Evolutionary conservation across 2,329 filamentous ascomycete genomes (phyloP).

Genomic region (Ceratocystis ficicola): DNA sequence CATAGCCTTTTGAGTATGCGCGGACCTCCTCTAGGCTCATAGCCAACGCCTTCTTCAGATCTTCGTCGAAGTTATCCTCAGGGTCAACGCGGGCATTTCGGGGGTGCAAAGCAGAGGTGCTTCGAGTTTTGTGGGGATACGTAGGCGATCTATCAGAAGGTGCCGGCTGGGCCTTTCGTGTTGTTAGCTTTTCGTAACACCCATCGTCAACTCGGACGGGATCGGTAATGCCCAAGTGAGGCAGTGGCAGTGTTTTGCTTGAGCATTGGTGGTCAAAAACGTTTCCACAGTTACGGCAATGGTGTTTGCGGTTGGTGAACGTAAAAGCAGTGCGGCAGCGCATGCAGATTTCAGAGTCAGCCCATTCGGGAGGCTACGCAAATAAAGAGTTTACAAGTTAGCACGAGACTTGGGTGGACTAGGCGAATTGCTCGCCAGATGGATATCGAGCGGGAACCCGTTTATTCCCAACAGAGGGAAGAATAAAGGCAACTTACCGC

Average conservation of each 20-base stretch:
- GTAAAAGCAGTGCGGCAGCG: constrained; percentile 89
- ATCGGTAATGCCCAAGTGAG: constrained; percentile 83
- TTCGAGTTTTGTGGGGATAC: constrained; percentile 51
- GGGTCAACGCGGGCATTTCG: constrained; percentile 59
- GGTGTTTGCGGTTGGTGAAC: constrained; percentile 96
- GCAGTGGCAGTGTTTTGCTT: constrained; percentile 72
- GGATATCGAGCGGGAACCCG: not conserved
- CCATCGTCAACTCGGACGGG: constrained; percentile 92
- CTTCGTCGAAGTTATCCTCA: constrained; percentile 86
- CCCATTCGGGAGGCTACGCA: constrained; percentile 80
- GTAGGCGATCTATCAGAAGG: constrained; percentile 40
- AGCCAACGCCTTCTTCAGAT: constrained; percentile 81
- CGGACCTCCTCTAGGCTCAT: constrained; percentile 96
- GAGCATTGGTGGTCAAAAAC: constrained; percentile 96
- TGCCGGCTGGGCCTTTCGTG: constrained; percentile 42
- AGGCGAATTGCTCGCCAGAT: no score
- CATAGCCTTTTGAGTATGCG: constrained; percentile 59
- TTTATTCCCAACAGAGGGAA: not conserved
- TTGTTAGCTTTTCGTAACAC: constrained; percentile 79
- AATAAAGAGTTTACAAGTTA: not conserved
- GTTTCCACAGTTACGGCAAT: constrained; percentile 94
- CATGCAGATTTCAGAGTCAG: constrained; percentile 97
- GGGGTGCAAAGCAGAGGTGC: constrained; percentile 66
- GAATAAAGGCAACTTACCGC: constrained; percentile 49
- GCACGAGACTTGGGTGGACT: no score